Evolutionary conservation across 768 basidiomycete genomes (phyloP).

Genomic region (Kwoniella botswanensis): DNA sequence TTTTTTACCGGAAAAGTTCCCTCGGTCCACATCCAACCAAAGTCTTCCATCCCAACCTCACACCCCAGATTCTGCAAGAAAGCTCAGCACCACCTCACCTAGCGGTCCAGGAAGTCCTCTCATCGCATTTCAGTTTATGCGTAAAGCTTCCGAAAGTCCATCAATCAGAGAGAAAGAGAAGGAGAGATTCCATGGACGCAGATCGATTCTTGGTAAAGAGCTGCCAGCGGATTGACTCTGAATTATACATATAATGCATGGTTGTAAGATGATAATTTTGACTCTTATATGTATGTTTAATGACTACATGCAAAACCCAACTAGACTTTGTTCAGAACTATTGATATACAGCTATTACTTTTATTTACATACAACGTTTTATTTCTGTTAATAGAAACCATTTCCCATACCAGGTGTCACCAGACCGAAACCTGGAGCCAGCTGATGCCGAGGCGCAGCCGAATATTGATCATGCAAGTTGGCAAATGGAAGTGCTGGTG

Average conservation of each 20-base stretch:
- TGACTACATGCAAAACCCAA: conserved; percentile 11
- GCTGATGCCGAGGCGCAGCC: conserved; percentile 54
- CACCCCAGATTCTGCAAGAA: neutral
- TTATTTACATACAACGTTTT: conserved; percentile 12
- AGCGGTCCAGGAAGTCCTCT: conserved; percentile 52
- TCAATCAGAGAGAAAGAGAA: conserved; percentile 44
- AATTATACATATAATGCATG: conserved; percentile 1
- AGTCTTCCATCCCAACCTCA: conserved; percentile 1
- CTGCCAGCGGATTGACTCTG: neutral
- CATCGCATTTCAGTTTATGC: conserved; percentile 80
- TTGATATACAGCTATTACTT: neutral
- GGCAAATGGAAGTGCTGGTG: conserved; percentile 27
- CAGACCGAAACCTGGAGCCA: conserved; percentile 55
- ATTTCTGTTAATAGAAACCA: conserved; percentile 5
- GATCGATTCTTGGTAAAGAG: conserved; percentile 38
- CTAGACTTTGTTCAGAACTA: neutral
- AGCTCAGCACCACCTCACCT: neutral
- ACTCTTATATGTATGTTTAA: neutral
- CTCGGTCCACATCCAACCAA: neutral
- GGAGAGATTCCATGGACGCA: conserved; percentile 29
- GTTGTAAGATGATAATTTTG: no score
- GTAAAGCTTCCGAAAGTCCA: conserved; percentile 64
- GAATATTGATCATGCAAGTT: conserved; percentile 31
- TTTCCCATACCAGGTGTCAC: conserved; percentile 37
- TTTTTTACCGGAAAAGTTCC: conserved; percentile 2